phyloP scores from a whole-genome alignment of 768 basidiomycete species.

The Aureoboletus auriporus region DNA sequence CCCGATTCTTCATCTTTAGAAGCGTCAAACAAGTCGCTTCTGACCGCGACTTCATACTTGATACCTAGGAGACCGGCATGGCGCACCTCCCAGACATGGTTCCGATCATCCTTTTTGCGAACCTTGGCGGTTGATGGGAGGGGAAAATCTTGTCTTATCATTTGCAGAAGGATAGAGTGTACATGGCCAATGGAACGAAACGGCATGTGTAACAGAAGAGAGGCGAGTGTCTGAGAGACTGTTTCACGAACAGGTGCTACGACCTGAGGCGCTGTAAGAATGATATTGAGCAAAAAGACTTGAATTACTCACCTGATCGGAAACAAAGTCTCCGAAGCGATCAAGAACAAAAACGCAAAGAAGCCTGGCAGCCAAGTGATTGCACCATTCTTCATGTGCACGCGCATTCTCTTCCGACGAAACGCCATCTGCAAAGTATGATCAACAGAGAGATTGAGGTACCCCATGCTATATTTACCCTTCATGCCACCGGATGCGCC shows the following conservation, averaged over 20 bases:
- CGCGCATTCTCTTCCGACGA: slow-evolving; percentile 55
- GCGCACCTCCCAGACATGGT: slow-evolving; percentile 92
- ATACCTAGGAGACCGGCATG: slow-evolving; percentile 97
- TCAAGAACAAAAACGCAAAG: slow-evolving; percentile 90
- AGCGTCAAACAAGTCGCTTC: slow-evolving; percentile 69
- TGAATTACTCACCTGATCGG: slow-evolving; percentile 62
- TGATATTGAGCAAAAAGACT: not conserved
- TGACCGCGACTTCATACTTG: slow-evolving; percentile 96
- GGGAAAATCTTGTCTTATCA: slow-evolving; percentile 88
- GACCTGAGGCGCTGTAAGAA: slow-evolving; percentile 42
- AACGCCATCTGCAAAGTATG: slow-evolving; percentile 42
- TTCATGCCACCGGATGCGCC: slow-evolving; percentile 80
- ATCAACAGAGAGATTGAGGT: not conserved
- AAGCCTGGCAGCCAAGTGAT: slow-evolving; percentile 79
- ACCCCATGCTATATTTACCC: slow-evolving; percentile 38
- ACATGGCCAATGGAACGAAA: slow-evolving; percentile 74
- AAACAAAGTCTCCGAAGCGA: slow-evolving; percentile 97
- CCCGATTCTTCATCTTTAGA: slow-evolving; percentile 32
- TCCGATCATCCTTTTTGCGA: slow-evolving; percentile 35
- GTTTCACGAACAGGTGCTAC: slow-evolving; percentile 97
- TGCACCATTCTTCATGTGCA: slow-evolving; percentile 85
- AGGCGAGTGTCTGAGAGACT: slow-evolving; percentile 89
- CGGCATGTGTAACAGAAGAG: slow-evolving; percentile 86
- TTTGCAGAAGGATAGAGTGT: slow-evolving; percentile 79
- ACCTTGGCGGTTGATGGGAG: slow-evolving; percentile 34